phyloP scores from a whole-genome alignment of 2,329 filamentous ascomycete species.

The Colletotrichum siamense region DNA sequence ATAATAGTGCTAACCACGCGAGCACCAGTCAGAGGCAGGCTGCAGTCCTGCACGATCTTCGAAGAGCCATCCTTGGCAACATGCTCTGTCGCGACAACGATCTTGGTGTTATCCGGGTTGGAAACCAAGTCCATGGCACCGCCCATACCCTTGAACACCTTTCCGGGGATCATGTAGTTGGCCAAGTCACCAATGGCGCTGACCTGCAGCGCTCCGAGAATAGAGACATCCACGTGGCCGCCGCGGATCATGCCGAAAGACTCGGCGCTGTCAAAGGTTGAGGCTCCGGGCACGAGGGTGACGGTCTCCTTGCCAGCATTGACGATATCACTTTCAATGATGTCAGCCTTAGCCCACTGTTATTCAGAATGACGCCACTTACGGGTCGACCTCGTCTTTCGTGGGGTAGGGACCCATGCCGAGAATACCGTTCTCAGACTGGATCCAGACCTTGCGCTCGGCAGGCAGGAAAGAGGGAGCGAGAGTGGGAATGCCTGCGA shows the following conservation, averaged over 20 bases:
- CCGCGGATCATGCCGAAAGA: slow-evolving; percentile 89
- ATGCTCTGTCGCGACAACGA: slow-evolving; percentile 74
- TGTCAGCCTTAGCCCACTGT: slow-evolving; percentile 27
- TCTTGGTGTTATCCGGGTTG: slow-evolving; percentile 74
- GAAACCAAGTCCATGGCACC: slow-evolving; percentile 77
- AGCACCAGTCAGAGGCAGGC: slow-evolving; percentile 69
- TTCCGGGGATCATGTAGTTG: slow-evolving; percentile 91
- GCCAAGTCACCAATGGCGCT: slow-evolving; percentile 80
- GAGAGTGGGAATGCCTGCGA: slow-evolving; percentile 79
- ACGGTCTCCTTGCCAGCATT: slow-evolving; percentile 91
- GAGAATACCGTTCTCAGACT: slow-evolving; percentile 85
- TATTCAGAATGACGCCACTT: background rate
- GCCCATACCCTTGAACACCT: slow-evolving; percentile 88
- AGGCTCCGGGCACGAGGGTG: slow-evolving; percentile 77
- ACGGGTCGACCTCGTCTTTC: slow-evolving; percentile 71
- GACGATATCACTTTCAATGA: slow-evolving; percentile 64
- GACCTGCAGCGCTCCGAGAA: slow-evolving; percentile 83
- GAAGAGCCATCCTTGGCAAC: slow-evolving; percentile 71
- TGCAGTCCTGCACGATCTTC: slow-evolving; percentile 71
- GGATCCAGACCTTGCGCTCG: slow-evolving; percentile 77
- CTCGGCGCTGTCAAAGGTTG: slow-evolving; percentile 80
- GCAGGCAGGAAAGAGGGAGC: slow-evolving; percentile 77
- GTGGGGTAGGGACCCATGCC: slow-evolving; percentile 84
- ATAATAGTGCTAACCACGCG: slow-evolving; percentile 75
- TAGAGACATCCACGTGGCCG: slow-evolving; percentile 83